phyloP scores from a whole-genome alignment of 1,139 yeast genomes.

The Kurtzmaniella natalensis region DNA sequence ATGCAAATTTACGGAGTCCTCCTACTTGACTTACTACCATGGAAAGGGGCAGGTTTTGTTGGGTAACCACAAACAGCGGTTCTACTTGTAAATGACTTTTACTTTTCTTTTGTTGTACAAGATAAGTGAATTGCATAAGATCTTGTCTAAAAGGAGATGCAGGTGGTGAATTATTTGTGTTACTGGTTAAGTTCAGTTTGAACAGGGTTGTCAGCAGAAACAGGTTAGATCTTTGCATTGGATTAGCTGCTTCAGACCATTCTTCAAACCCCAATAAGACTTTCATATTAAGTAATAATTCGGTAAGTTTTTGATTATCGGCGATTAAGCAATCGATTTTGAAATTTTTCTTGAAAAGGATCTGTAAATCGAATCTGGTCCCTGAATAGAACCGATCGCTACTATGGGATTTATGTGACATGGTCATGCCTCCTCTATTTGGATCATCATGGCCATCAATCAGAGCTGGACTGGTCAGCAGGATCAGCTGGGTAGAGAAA shows the following conservation, averaged over 20 bases:
- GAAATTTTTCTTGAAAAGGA: slow-evolving; percentile 36
- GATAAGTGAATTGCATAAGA: slow-evolving; percentile 16
- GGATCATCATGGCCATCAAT: neutral
- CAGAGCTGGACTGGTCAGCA: slow-evolving; percentile 6
- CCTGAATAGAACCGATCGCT: slow-evolving; percentile 4
- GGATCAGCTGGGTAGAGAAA: slow-evolving; percentile 5
- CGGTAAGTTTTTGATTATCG: slow-evolving; percentile 33
- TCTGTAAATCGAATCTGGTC: slow-evolving; percentile 28
- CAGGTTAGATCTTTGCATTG: slow-evolving; percentile 5
- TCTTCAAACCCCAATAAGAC: slow-evolving; percentile 30
- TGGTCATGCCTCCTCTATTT: neutral
- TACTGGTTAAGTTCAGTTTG: slow-evolving; percentile 22
- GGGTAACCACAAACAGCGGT: slow-evolving; percentile 34
- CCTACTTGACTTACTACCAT: slow-evolving; percentile 36
- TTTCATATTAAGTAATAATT: slow-evolving; percentile 32
- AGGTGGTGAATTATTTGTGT: slow-evolving; percentile 21
- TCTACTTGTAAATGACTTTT: slow-evolving; percentile 14
- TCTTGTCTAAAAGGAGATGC: slow-evolving; percentile 10
- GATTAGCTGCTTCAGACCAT: slow-evolving; percentile 12
- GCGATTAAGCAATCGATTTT: slow-evolving; percentile 32
- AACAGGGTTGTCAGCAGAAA: slow-evolving; percentile 26
- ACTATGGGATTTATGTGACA: slow-evolving; percentile 7
- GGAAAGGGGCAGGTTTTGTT: slow-evolving; percentile 21
- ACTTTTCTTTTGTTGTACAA: slow-evolving; percentile 15
- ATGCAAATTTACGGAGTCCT: slow-evolving; percentile 39